These are phyloP conservation scores for Grifola frondosa DNA, from an alignment of 1,284 basidiomycete genomes.

Conservation along the genomic window DNA sequence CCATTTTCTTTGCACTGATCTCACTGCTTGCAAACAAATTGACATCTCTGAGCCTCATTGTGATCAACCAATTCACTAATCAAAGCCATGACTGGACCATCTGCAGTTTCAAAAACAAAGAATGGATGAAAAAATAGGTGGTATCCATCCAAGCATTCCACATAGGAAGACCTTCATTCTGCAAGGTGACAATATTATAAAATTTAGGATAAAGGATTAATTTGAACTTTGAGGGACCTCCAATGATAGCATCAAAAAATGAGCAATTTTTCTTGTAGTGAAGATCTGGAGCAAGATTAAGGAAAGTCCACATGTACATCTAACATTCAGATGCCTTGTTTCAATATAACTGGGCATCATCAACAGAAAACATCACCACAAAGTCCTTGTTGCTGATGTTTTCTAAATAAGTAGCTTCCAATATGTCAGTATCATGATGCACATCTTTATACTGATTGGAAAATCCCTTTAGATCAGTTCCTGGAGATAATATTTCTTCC, in stretches of 20 bases:
- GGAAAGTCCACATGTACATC: slow-evolving; percentile 27
- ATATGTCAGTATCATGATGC: too few species aligned
- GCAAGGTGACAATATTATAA: slow-evolving; percentile 18
- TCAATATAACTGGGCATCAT: slow-evolving; percentile 29
- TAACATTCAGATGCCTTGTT: slow-evolving; percentile 25
- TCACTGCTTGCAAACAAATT: slow-evolving; percentile 27
- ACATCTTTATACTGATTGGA: slow-evolving; percentile 8
- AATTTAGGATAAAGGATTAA: slow-evolving; percentile 20
- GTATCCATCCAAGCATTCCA: slow-evolving; percentile 14
- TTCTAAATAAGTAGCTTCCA: too few species aligned
- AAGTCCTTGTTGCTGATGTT: slow-evolving; percentile 22
- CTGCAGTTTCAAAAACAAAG: slow-evolving; percentile 17
- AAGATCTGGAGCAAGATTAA: slow-evolving; percentile 15
- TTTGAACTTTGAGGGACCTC: slow-evolving; percentile 24
- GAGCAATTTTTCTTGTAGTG: slow-evolving; percentile 25
- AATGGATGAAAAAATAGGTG: slow-evolving; percentile 6
- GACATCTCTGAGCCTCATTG: slow-evolving; percentile 32
- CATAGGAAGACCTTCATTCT: slow-evolving; percentile 15
- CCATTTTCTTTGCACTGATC: slow-evolving; percentile 31
- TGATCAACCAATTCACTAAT: slow-evolving; percentile 36
- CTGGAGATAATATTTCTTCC: too few species aligned
- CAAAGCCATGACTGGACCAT: slow-evolving; percentile 21
- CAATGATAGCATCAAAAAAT: slow-evolving; percentile 20
- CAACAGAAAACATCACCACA: slow-evolving; percentile 23
- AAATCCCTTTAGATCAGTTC: slow-evolving; percentile 17